A percentile compares a stretch with the other conserved stretches of the same genome.
Conservation (phyloP, 2,329 filamentous ascomycete species). For the Metarhizium sp. region DNA sequence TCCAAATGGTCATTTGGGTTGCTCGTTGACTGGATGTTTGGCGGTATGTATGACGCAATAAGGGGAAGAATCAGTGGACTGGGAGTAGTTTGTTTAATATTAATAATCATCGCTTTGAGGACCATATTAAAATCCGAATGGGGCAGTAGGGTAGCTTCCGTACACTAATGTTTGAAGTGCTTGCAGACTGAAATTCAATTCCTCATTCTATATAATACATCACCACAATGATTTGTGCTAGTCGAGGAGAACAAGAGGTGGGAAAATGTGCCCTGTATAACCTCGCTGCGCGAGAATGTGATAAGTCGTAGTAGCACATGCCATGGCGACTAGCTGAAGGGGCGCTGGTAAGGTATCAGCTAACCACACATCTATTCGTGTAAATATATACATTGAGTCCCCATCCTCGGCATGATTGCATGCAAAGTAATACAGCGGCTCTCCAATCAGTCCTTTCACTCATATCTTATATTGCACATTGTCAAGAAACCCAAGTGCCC, state of each 20-base stretch:
- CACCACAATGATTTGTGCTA: no score
- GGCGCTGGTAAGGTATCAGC: neutral
- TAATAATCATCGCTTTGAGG: neutral
- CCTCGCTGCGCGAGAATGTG: no score
- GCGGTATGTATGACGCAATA: conserved; percentile 2
- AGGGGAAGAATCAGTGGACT: neutral
- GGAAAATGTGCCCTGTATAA: no score
- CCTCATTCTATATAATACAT: no score
- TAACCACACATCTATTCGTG: neutral
- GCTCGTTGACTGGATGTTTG: conserved; percentile 1
- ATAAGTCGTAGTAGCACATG: no score
- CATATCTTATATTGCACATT: neutral
- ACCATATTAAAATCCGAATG: neutral
- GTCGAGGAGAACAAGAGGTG: no score
- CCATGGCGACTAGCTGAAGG: neutral
- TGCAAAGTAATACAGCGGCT: neutral
- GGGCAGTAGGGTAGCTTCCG: neutral
- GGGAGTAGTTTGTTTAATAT: neutral
- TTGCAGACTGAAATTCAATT: no score
- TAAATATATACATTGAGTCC: neutral
- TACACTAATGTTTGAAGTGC: no score
- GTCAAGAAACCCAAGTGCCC: neutral
- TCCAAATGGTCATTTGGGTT: no score
- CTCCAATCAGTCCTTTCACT: neutral
- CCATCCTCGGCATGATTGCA: neutral